phyloP scores from a whole-genome alignment of 495 filamentous ascomycete genomes.

The Penicillium odoratum region DNA sequence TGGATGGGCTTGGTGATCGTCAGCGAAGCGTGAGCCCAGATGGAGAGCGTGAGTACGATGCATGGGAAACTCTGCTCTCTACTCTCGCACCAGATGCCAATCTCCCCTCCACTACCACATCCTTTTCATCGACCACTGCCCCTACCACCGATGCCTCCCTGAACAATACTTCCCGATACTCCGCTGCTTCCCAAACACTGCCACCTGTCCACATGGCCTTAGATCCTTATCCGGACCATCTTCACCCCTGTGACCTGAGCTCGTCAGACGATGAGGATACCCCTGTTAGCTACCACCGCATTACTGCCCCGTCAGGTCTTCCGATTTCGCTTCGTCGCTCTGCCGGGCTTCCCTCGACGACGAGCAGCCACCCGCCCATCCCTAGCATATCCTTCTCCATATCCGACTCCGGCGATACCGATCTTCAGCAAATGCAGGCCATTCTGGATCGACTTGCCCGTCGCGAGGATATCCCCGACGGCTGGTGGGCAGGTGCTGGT shows the following conservation, averaged over 20 bases:
- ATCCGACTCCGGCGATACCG: slow-evolving; percentile 35
- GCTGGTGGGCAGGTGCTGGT: slow-evolving; percentile 75
- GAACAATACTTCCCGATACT: slow-evolving; percentile 34
- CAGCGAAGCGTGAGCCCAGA: slow-evolving; percentile 80
- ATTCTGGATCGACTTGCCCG: slow-evolving; percentile 65
- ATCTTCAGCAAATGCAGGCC: slow-evolving; percentile 63
- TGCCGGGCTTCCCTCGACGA: slow-evolving; percentile 32
- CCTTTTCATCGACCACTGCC: slow-evolving; percentile 69
- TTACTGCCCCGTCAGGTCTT: slow-evolving; percentile 13
- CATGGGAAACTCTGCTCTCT: slow-evolving; percentile 77
- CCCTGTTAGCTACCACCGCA: slow-evolving; percentile 16
- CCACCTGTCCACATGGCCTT: slow-evolving; percentile 34
- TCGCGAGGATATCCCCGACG: slow-evolving; percentile 70
- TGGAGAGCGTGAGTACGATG: slow-evolving; percentile 51
- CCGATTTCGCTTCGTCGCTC: slow-evolving; percentile 28
- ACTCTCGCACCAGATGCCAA: slow-evolving; percentile 80
- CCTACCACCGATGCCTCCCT: slow-evolving; percentile 34
- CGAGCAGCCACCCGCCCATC: slow-evolving; percentile 42
- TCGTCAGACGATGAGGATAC: slow-evolving; percentile 37
- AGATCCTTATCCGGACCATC: slow-evolving; percentile 42
- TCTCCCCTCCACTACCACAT: slow-evolving; percentile 75
- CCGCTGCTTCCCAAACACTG: slow-evolving; percentile 31
- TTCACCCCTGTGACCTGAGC: slow-evolving; percentile 45
- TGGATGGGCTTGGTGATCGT: slow-evolving; percentile 82
- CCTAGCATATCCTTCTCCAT: slow-evolving; percentile 39